Evolutionary conservation across 352 stramenopile genomes (phyloP), one percentile per base, ranked within the genome.

Genomic region (Pythium dissotocum): DNA sequence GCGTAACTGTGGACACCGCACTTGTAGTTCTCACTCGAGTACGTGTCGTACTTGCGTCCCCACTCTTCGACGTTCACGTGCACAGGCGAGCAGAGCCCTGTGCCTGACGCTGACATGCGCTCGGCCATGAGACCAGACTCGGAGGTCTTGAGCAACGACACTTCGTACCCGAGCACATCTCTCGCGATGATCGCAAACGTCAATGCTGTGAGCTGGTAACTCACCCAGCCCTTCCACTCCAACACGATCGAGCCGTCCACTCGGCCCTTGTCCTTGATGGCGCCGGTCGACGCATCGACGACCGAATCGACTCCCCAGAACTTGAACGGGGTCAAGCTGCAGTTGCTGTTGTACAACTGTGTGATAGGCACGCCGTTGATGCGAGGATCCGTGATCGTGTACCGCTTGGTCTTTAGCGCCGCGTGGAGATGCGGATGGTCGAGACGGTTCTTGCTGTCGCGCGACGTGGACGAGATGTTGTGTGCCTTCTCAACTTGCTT

Each of bases 61-160:
- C 78, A 84, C 21, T 77, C 72, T 59, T 87, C 75, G 10, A 77
- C 7, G 46, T 83, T 80, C 4, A 69, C 51, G 57, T 87, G 77
- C 2, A 67, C 70, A 12, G 79, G 77, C 0, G 61, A 75, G 24
- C 79, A 85, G 4, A 71, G 13, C 0, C 77, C 79, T 6, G n/a
- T 9, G 0, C 30, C 24, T 0, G 62, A 58, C 0, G 56, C 71
- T 0, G 73, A 69, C 77, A 87, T 85, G 28, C 79, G 75, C 59
- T 71, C 69, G 49, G 26, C 32, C 30, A 61, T 55, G 0, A 26
- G 53, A 26, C 24, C 49, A 0, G 36, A 18, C 28, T 42, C 10
- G 12, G 68, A 30, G 78, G 33, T 40, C 4, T 42, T 8, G 42
- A 56, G 65, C 0, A 62, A 7, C 2, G 40, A 44, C 24, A 73